These are phyloP conservation scores for Cymodocea nodosa DNA, from an alignment of 116 monocot species.

Conservation along the genomic window DNA sequence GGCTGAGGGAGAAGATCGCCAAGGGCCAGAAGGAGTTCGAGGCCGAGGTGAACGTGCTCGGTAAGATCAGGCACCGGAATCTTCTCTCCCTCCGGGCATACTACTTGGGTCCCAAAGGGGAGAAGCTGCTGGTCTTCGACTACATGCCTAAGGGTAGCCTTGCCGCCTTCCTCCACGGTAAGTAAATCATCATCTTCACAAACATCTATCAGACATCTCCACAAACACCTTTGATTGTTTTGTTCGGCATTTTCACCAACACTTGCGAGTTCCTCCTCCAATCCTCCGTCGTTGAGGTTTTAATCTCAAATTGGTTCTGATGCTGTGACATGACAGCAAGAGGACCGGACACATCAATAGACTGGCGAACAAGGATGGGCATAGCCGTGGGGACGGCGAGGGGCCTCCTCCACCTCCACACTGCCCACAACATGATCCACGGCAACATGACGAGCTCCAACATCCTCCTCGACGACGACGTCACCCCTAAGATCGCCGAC, in stretches of 20 bases:
- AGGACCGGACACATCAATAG: conserved; percentile 53
- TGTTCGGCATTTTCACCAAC: no score
- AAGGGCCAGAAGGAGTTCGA: conserved; percentile 82
- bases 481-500: conserved; percentile 44
- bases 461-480: conserved; percentile 49
- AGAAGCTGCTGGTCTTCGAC: conserved; percentile 88
- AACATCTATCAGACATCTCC: no score
- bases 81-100: conserved; percentile 64
- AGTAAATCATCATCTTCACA: conserved; percentile 4
- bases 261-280: no score
- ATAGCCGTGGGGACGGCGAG: conserved; percentile 45
- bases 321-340: conserved; percentile 42
- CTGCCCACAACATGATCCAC: conserved; percentile 48
- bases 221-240: no score
- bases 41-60: conserved; percentile 42
- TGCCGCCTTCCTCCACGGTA: conserved; percentile 57
- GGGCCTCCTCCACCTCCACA: conserved; percentile 65
- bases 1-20: conserved; percentile 79
- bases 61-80: conserved; percentile 72
- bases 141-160: conserved; percentile 88
- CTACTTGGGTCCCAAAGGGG: conserved; percentile 85
- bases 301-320: no score
- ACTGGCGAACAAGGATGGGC: conserved; percentile 76
- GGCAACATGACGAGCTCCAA: conserved; percentile 73
- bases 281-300: no score